Evolutionary conservation across 345 rosid genomes (phyloP).

Genomic region (Rubroshorea leprosula): DNA sequence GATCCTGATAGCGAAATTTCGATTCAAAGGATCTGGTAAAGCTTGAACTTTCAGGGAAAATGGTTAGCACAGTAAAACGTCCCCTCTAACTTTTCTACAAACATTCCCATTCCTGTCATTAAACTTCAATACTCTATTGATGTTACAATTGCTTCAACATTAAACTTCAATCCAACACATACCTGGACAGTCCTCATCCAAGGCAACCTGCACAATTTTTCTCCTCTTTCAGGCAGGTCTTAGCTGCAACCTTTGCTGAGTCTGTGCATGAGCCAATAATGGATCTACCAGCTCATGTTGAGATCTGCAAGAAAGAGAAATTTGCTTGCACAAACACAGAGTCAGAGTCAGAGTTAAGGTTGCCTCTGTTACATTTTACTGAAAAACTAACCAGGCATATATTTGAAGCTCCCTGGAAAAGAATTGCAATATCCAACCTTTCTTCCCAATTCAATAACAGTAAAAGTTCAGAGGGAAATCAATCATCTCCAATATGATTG

Average conservation of each 20-base stretch:
- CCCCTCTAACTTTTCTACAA: neutral
- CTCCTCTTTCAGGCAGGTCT: neutral
- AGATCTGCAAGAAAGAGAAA: neutral
- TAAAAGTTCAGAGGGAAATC: no score
- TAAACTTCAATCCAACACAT: neutral
- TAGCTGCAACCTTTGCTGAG: neutral
- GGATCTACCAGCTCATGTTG: neutral
- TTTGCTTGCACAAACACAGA: no score
- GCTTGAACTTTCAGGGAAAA: neutral
- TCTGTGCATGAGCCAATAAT: neutral
- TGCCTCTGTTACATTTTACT: neutral
- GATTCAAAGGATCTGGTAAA: neutral
- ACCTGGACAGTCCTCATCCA: neutral
- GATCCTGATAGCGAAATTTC: no score
- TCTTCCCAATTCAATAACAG: no score
- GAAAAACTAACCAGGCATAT: no score
- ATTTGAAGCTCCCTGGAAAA: no score
- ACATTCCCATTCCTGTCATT: neutral
- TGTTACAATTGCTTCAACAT: neutral
- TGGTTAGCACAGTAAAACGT: neutral
- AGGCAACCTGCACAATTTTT: no score
- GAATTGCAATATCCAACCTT: no score
- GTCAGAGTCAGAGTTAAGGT: neutral
- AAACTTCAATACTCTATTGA: no score
- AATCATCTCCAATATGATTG: no score